phyloP scores from a whole-genome alignment of 768 basidiomycete species.

The Podaxis carcinomalis region DNA sequence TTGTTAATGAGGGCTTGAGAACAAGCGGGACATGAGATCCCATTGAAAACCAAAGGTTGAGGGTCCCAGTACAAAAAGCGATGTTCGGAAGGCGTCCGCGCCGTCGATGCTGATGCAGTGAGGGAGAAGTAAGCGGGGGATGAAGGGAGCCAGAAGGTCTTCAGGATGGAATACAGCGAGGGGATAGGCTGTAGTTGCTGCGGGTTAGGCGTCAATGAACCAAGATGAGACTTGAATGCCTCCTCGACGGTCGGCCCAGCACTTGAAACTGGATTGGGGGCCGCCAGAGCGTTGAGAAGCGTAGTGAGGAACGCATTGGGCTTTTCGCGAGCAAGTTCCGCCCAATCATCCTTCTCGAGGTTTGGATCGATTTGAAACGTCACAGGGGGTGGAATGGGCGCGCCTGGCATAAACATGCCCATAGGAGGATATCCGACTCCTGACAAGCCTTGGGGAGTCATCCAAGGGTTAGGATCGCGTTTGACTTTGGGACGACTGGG shows the following conservation, averaged over 20 bases:
- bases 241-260: constrained; percentile 68
- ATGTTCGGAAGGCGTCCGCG: constrained; percentile 68
- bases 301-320: constrained; percentile 53
- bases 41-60: constrained; percentile 77
- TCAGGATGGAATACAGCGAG: constrained; percentile 69
- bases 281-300: constrained; percentile 53
- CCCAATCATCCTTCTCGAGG: constrained; percentile 61
- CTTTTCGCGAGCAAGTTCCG: constrained; percentile 49
- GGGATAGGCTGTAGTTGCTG: constrained; percentile 52
- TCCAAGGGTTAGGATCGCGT: constrained; percentile 13
- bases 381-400: constrained; percentile 26
- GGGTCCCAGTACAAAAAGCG: constrained; percentile 89
- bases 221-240: constrained; percentile 74
- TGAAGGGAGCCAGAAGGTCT: constrained; percentile 81
- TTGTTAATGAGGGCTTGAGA: constrained; percentile 55
- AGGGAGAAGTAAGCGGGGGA: constrained; percentile 75
- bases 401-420: constrained; percentile 11
- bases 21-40: constrained; percentile 71
- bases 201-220: constrained; percentile 51
- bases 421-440: constrained; percentile 11
- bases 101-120: constrained; percentile 65
- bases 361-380: constrained; percentile 46
- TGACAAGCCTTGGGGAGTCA: constrained; percentile 8
- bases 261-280: constrained; percentile 59
- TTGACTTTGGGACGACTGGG: constrained; percentile 31